Evolutionary conservation across 2,329 filamentous ascomycete genomes (phyloP), one percentile per base, ranked within the genome.

Genomic region (Eutypella sp.): DNA sequence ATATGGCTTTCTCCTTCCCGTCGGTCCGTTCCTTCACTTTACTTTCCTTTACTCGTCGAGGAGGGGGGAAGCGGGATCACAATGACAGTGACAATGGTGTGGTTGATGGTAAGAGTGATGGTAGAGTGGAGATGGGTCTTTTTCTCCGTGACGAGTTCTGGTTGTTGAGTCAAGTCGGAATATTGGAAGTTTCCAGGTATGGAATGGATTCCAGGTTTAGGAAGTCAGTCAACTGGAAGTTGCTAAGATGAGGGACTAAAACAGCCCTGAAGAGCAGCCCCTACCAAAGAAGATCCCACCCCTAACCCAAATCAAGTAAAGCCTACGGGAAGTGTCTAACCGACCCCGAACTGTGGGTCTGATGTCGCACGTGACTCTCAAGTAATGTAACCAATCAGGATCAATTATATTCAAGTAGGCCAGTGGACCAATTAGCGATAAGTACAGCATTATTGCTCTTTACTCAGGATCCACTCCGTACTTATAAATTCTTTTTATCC

Each of bases 81-180:
- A 22, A 39, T 11, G 36, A 19, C 7, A 19, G 18, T 15, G 34
- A 39, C 36, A 24, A 19, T 39, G 36, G 19, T 2, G 36, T 20
- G n/a, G 16, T 27, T 22, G 16, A n/a, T n/a, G 15, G 18, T 9
- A 11, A 20, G 8, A 16, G 23, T 11, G 15, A n/a, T 23, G 42
- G 37, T 29, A 31, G 42, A 44, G 34, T 38, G 42, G 42, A 44
- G 34, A 33, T 44, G 42, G n/a, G 20, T 27, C 39, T 42, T 41
- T 1, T 31, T 42, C 22, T 27, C 15, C 19, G 20, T 22, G n/a
- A 20, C 23, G 34, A 22, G 13, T 16, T 15, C 22, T 33, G 16
- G 16, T 33, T 29, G 13, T 13, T 13, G 7, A 29, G 7, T 29
- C 13, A 29, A n/a, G n/a, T n/a, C n/a, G n/a, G n/a, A n/a, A n/a